Percentiles rank a stretch among this genome's conserved stretches.
Conservation (phyloP, 1,284 basidiomycete species). For the Austroboletus olivaceoglutinosus region DNA sequence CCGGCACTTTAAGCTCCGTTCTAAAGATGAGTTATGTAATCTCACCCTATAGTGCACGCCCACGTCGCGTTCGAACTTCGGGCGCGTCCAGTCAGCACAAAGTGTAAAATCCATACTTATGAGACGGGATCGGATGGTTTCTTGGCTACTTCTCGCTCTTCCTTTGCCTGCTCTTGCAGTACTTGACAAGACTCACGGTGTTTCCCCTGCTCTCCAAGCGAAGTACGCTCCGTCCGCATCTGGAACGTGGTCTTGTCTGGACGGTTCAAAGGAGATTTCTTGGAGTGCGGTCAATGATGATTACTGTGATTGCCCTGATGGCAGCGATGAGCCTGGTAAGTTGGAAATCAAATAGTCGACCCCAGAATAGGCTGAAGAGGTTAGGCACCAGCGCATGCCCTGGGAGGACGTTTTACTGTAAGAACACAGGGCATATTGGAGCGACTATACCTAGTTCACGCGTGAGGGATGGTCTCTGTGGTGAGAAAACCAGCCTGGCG, state of each 20-base stretch:
- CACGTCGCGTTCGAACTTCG: not conserved
- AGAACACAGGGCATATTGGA: conserved; percentile 87
- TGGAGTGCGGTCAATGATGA: conserved; percentile 89
- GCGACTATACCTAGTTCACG: conserved; percentile 74
- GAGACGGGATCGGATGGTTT: conserved; percentile 37
- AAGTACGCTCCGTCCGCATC: conserved; percentile 48
- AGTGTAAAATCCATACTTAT: not conserved
- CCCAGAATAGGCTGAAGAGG: conserved; percentile 4
- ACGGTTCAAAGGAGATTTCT: conserved; percentile 68
- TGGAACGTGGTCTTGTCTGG: conserved; percentile 67
- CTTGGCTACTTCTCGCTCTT: conserved; percentile 43
- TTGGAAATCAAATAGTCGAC: not conserved
- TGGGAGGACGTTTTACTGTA: conserved; percentile 80
- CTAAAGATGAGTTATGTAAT: conserved; percentile 25
- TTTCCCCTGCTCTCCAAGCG: conserved; percentile 44
- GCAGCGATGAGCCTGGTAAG: conserved; percentile 88
- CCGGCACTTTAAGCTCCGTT: conserved; percentile 26
- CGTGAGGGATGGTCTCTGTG: conserved; percentile 95
- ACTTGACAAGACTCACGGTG: conserved; percentile 49
- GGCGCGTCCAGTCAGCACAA: not conserved
- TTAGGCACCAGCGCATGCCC: conserved; percentile 86
- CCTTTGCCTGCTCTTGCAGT: conserved; percentile 39
- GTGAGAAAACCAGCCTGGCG: conserved; percentile 50
- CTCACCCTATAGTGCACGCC: not conserved
- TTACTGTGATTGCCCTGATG: conserved; percentile 92